phyloP scores from a whole-genome alignment of 2,329 filamentous ascomycete genomes.

The Septoria linicola region DNA sequence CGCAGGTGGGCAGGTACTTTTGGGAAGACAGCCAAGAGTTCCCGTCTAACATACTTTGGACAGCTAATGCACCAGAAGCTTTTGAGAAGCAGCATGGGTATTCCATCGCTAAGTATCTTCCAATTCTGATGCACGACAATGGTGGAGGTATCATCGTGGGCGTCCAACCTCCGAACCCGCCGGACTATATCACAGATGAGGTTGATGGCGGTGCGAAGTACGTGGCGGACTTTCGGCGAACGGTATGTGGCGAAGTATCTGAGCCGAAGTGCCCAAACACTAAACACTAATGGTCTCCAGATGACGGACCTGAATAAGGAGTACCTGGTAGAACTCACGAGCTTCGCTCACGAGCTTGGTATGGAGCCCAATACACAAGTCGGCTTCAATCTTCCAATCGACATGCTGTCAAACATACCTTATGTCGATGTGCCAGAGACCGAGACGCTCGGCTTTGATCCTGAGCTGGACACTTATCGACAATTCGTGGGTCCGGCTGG shows the following conservation, averaged over 20 bases:
- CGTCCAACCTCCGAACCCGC: not conserved
- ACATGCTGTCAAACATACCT: conserved; percentile 37
- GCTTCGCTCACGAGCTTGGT: conserved; percentile 28
- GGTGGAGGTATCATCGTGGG: conserved; percentile 8
- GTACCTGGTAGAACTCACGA: conserved; percentile 31
- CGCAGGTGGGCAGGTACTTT: conserved; percentile 35
- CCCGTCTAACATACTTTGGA: conserved; percentile 29
- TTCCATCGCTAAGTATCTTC: conserved; percentile 34
- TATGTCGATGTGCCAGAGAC: conserved; percentile 36
- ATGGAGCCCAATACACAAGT: conserved; percentile 34
- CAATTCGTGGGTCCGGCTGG: conserved; percentile 38
- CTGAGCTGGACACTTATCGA: conserved; percentile 36
- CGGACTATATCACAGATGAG: conserved; percentile 22
- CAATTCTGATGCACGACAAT: conserved; percentile 32
- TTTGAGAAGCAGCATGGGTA: conserved; percentile 34
- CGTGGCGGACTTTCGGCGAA: conserved; percentile 33
- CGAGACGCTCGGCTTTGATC: conserved; percentile 37
- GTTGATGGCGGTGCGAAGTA: conserved; percentile 24
- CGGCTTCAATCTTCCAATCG: conserved; percentile 38
- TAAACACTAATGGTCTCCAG: too few relatives aligned
- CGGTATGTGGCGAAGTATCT: too few relatives aligned
- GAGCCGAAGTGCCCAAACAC: too few relatives aligned
- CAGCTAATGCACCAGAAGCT: conserved; percentile 24
- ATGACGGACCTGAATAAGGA: conserved; percentile 34
- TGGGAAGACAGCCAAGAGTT: conserved; percentile 41